phyloP scores from a whole-genome alignment of 2,329 filamentous ascomycete genomes.

The Hawksworthiomyces lignivorus region DNA sequence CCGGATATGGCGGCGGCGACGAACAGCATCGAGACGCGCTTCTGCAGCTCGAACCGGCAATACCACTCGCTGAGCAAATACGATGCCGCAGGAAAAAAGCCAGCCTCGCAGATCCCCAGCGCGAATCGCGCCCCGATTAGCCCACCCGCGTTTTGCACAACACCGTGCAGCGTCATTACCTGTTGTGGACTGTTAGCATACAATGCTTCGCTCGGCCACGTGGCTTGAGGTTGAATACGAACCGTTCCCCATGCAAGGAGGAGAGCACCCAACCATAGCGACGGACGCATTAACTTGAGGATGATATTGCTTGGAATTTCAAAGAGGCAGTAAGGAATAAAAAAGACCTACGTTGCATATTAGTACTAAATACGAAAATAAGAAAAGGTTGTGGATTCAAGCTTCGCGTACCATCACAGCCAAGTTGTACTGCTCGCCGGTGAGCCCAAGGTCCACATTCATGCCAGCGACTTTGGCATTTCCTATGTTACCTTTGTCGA shows the following conservation, averaged over 20 bases:
- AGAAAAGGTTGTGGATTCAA: too few relatives aligned
- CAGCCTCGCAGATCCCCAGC: slow-evolving; percentile 52
- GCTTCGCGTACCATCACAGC: slow-evolving; percentile 34
- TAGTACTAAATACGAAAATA: too few relatives aligned
- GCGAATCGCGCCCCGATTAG: slow-evolving; percentile 45
- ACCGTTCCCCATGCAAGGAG: slow-evolving; percentile 55
- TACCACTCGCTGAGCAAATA: slow-evolving; percentile 13
- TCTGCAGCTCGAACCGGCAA: slow-evolving; percentile 12
- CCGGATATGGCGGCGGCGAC: slow-evolving; percentile 12
- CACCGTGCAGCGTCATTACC: slow-evolving; percentile 43
- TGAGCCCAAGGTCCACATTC: slow-evolving; percentile 50
- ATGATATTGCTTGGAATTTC: slow-evolving; percentile 61
- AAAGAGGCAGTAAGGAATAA: slow-evolving; percentile 51
- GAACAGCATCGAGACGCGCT: slow-evolving; percentile 12
- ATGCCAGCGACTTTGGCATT: slow-evolving; percentile 54
- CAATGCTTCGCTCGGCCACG: too few relatives aligned
- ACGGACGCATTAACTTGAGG: slow-evolving; percentile 55
- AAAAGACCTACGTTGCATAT: slow-evolving; percentile 35
- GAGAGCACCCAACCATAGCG: slow-evolving; percentile 57
- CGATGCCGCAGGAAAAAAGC: slow-evolving; percentile 7
- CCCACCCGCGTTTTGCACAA: slow-evolving; percentile 40
- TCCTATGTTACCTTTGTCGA: slow-evolving; percentile 50
- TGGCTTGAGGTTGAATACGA: slow-evolving; percentile 16
- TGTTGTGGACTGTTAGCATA: too few relatives aligned
- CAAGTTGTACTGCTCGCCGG: slow-evolving; percentile 49